Evolutionary conservation across 2,329 filamentous ascomycete genomes (phyloP), one percentile per base, ranked within the genome.

Genomic region (Aspergillus proliferans): DNA sequence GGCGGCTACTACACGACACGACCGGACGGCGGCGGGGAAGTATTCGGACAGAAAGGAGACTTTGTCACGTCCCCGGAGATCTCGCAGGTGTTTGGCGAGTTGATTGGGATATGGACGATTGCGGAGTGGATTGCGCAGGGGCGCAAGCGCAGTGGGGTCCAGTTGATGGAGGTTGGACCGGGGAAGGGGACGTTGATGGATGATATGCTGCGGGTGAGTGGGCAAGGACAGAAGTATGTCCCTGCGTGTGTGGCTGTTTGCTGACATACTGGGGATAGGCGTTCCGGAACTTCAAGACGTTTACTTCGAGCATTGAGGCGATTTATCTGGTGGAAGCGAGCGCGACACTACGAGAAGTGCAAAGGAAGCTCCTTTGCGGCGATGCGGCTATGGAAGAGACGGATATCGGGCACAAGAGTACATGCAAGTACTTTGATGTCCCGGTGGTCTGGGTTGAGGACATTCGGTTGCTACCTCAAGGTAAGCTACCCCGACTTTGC

Each of bases 41-140:
- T 92, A 55, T 98, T 98, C 60, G 93, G 93, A n/a, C 76, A 81
- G 48, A 87, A 88, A 63, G 93, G 93, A 22, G 93, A 98, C 70
- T 98, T 98, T 65, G 86, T 97, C 46, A 98, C 93, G 0, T 96
- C 91, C 0, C 93, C 93, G 0, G 93, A 98, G 70, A 97, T 98
- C 60, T 96, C 91, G 1, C 93, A 97, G 66, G 81, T 97, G 10
- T 98, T 98, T 71, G 93, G 93, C 21, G 93, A 98, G 72, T 78
- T 98, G 24, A 77, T 97, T 49, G 93, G 89, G 4, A 82, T 98
- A 59, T 98, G 93, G 93, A 85, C 95, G 53, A 85, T 97, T 46
- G 85, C 92, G 39, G 93, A 98, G 76, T 98, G 93, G 92, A 87
- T 97, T 68, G 86, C 87, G 38, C 93, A 98, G 68, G 91, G 90